Evolutionary conservation across 345 rosid species (phyloP).

Genomic region (Gossypium arboreum): DNA sequence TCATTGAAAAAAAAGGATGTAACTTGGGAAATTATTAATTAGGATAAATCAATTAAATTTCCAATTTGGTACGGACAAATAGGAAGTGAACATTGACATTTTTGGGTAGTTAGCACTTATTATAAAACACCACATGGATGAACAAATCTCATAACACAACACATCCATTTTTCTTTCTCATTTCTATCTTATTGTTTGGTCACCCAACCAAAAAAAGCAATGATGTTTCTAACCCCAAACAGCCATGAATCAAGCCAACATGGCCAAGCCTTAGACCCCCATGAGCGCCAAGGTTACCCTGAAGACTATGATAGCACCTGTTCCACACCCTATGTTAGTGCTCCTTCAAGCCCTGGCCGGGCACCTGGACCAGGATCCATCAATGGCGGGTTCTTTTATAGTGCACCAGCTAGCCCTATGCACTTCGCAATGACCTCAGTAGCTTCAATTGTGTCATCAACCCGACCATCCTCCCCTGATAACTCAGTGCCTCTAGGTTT

Average conservation of each 20-base stretch:
- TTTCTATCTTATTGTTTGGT: not conserved
- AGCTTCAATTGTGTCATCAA: conserved; percentile 13
- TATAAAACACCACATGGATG: not conserved
- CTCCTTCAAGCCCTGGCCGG: conserved; percentile 93
- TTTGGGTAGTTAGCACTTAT: not conserved
- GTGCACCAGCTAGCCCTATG: conserved; percentile 95
- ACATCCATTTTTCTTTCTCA: not conserved
- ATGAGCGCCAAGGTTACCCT: conserved; percentile 11
- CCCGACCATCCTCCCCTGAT: conserved; percentile 29
- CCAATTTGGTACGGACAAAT: not conserved
- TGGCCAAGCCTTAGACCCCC: not conserved
- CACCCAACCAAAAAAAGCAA: not conserved
- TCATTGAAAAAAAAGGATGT: not conserved
- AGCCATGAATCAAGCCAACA: conserved; percentile 15
- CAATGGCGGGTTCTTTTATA: conserved; percentile 63
- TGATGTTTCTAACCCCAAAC: conserved; percentile 30
- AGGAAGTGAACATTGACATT: not conserved
- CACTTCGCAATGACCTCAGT: conserved; percentile 56
- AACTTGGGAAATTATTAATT: too few relatives aligned
- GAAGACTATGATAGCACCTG: conserved; percentile 58
- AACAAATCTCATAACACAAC: not conserved
- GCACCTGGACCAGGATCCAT: conserved; percentile 5
- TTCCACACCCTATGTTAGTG: conserved; percentile 94
- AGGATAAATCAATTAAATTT: not conserved
- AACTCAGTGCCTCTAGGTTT: conserved; percentile 33